A percentile compares a stretch with the other conserved stretches of the same genome.
Evolutionary conservation across 1,284 basidiomycete species (phyloP).

Genomic region (Cryptococcus amylolentus): DNA sequence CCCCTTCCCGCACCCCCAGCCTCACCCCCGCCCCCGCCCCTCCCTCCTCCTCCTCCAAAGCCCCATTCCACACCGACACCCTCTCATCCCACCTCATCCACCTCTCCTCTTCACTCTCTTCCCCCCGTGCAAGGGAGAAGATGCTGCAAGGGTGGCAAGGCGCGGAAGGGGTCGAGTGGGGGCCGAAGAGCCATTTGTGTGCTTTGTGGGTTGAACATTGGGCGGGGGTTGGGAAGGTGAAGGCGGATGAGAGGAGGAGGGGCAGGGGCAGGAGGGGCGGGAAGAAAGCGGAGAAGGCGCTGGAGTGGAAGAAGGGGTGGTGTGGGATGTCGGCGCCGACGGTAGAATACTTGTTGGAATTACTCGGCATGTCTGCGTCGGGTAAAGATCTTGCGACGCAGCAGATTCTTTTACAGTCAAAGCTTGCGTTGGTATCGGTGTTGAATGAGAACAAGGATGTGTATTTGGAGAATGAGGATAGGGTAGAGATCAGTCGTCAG

Average conservation of each 20-base stretch:
- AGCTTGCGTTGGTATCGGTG: neutral
- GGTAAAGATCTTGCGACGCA: neutral
- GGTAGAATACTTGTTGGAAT: too few species aligned
- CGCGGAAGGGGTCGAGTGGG: neutral
- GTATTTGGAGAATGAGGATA: neutral
- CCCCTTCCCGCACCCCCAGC: neutral
- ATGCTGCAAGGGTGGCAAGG: neutral
- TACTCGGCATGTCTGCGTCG: neutral
- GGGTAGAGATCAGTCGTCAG: neutral
- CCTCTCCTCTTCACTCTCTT: constrained; percentile 4
- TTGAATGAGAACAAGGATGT: neutral
- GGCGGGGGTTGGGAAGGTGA: constrained; percentile 18
- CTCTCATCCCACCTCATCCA: neutral
- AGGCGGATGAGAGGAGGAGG: constrained; percentile 1
- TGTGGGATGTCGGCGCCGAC: neutral
- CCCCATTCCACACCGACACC: too few species aligned
- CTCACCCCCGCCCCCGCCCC: neutral
- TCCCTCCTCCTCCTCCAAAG: neutral
- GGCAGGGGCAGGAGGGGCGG: neutral
- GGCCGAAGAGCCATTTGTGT: constrained; percentile 15
- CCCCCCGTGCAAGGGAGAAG: neutral
- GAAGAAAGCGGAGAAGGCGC: neutral
- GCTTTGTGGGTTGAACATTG: constrained; percentile 28
- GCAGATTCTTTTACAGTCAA: neutral
- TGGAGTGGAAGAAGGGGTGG: neutral